phyloP scores from a whole-genome alignment of 2,329 filamentous ascomycete species.

The Stachybotrys elegans region DNA sequence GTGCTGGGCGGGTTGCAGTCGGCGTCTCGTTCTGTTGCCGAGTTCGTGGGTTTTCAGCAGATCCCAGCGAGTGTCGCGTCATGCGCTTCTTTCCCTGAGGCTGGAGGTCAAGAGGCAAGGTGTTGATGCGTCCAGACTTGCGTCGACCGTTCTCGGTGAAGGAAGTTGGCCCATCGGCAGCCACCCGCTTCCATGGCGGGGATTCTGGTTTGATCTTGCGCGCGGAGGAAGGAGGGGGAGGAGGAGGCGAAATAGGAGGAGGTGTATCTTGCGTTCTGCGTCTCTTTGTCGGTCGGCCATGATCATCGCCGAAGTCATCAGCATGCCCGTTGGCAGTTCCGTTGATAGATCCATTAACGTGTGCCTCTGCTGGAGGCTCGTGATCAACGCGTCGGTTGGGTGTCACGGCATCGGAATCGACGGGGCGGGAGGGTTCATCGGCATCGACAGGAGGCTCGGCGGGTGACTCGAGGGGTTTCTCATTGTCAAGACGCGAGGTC shows the following conservation, averaged over 20 bases:
- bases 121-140: conserved; percentile 61
- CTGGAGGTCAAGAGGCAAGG: conserved; percentile 47
- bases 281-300: conserved; percentile 57
- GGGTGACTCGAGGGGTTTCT: conserved; percentile 13
- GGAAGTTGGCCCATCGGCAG: conserved; percentile 80
- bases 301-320: conserved; percentile 30
- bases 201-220: conserved; percentile 54
- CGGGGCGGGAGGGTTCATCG: neutral
- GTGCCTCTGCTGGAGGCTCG: conserved; percentile 8
- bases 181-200: conserved; percentile 88
- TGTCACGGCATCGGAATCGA: neutral
- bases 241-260: conserved; percentile 36
- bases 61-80: conserved; percentile 38
- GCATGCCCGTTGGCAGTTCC: conserved; percentile 16
- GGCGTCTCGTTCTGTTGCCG: conserved; percentile 19
- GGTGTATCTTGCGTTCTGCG: conserved; percentile 52
- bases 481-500: conserved; percentile 9
- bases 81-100: conserved; percentile 44
- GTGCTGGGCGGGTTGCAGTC: conserved; percentile 18
- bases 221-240: conserved; percentile 30
- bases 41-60: conserved; percentile 26
- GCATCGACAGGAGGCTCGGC: neutral
- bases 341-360: conserved; percentile 12
- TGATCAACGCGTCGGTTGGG: neutral
- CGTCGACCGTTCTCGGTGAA: conserved; percentile 70